Base-by-base conservation (phyloP, 140 eudicot genomes). In the Senecio squalidus region DNA sequence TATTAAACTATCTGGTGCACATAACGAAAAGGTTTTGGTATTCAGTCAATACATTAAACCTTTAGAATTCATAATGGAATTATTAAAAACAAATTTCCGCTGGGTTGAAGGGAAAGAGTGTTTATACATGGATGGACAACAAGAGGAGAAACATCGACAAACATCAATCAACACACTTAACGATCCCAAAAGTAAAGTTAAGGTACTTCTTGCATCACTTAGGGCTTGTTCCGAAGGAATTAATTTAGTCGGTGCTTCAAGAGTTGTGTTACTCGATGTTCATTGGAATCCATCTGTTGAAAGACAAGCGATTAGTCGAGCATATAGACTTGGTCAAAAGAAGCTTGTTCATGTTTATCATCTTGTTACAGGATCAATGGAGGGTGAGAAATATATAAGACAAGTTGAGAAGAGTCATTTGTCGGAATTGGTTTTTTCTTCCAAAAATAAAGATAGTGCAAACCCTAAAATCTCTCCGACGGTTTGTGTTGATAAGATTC, bases 161-260 rank as follows among this genome's bases (percentile, higher is more conserved):
- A 3, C 33, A 0, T 62, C 68, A 13, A 89, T 89, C 0, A 64
- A 28, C 43, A 52, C 69, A 0, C 70, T 89, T 31, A 89, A 89
- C 44, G 78, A 77, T 29, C 80, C 80, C 11, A 59, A 39, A 9
- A 69, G 86, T 34, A 74, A 70, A 14, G 88, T 61, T 0, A 76
- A 67, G 33, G 82, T 84, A 1, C 68, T 89, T 38, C 68, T 89
- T 8, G 97, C 97, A 9, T 89, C 97, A 2, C 66, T 64, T 9
- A 79, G 27, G 58, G 92, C 95, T 8, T 84, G 92, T 40, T 71
- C 79, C 25, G 97, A 89, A 56, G 97, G 97, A 48, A 84, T 89
- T 22, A 76, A 54, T 63, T 34, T 89, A 26, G 84, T 84, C 5
- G 97, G 97, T 36, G 97, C 95, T 10, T 84, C 95, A 0, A 75